Evolutionary conservation across 2,329 filamentous ascomycete genomes (phyloP), one percentile per base, ranked within the genome.

Genomic region (Dactylellina leptospora): DNA sequence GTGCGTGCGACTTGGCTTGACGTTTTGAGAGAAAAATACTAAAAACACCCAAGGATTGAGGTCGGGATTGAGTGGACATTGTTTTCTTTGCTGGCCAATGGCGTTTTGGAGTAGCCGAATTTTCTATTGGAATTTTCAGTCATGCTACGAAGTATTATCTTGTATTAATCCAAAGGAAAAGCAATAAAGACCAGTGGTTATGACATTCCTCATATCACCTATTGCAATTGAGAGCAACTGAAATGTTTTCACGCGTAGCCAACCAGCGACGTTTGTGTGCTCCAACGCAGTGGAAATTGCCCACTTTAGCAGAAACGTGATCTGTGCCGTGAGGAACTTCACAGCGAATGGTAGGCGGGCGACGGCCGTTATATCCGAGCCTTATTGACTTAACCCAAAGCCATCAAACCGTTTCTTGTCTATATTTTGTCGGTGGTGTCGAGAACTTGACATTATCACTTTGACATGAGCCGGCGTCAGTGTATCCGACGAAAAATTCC

Each of bases 221-320:
- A n/a, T 16, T 23, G 27, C 4, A 11, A 18, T 40, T 55, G 51
- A 27, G 30, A n/a, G 42, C 1, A 4, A n/a, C n/a, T n/a, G n/a
- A n/a, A n/a, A n/a, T n/a, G n/a, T n/a, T n/a, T n/a, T n/a, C n/a
- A n/a, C n/a, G n/a, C n/a, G n/a, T n/a, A n/a, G n/a, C n/a, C n/a
- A n/a, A n/a, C 22, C 20, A 11, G 27, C 28, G 6, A 18, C 22
- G 53, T 53, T 53, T 33, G 11, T 13, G 6, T 10, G 16, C 18
- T 23, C 30, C 51, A 28, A 68, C n/a, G 18, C 30, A 58, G 45
- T n/a, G 54, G 62, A 60, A 68, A 68, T 68, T 68, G 36, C 25
- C 45, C 54, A 59, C 53, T 72, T 54, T 63, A 71, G 51, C 38
- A 63, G 66, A 71, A 71, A 71, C 66, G 58, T 71, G 66, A 71